Evolutionary conservation across 75 land plant species (phyloP), one percentile per base, ranked within the genome.

Genomic region (Cryptomeria japonica): DNA sequence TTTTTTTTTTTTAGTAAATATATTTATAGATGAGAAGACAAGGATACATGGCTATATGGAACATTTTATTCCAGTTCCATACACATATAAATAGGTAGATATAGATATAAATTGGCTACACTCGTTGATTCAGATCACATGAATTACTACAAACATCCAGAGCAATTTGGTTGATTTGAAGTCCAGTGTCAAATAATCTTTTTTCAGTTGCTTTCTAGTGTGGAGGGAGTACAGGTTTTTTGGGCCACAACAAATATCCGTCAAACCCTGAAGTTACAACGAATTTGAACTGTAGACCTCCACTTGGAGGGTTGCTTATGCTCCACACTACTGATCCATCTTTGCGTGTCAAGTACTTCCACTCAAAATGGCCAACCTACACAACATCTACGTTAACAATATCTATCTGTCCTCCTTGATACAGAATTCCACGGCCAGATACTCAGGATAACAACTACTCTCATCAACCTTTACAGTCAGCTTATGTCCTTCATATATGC

Each of bases 341-440:
- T 28, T 87, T 89, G 25, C 91, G 34, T 25, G 68, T 88, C 92
- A 94, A 53, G 90, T 36, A 92, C 41, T 55, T 56, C 95, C 95
- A 94, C 31, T 86, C 80, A 1, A 84, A 18, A 22, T 85, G 68
- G 7, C 85, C 91, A 28, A 83, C 93, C 92, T 83, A 51, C 58
- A 94, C 93, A 0, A 94, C 93, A 87, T 94, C 96, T 14, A 90
- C 87, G n/a, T 38, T 87, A 0, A 92, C 89, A 46, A 94, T 91
- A 73, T 94, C 92, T 15, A 94, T 94, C n/a, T 94, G 94, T 39
- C 96, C 96, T 46, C 94, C 96, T 86, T 93, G 96, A 70, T 89
- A 93, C 3, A 94, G 85, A 76, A 64, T 75, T 89, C 89, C 41
- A 94, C 82, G 10, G 93, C 92, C 41, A 94, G 83, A 46, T 93